Evolutionary conservation across 768 basidiomycete genomes (phyloP).

Genomic region (Brasilioporus rufonigricans): DNA sequence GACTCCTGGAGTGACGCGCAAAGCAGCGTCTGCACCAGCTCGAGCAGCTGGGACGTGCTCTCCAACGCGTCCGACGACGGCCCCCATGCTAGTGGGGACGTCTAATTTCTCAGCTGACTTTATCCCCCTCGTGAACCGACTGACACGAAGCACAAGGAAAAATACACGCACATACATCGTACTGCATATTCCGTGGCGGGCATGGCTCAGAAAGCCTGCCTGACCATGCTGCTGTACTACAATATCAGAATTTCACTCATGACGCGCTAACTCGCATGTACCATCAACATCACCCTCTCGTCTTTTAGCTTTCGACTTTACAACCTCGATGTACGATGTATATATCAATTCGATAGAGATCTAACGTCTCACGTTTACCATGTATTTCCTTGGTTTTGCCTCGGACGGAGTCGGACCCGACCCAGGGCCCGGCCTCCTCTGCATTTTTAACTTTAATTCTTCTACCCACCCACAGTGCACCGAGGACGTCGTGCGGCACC

Average conservation of each 20-base stretch:
- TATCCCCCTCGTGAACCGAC: no score
- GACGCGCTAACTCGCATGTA: no score
- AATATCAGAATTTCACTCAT: no score
- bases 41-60: constrained; percentile 27
- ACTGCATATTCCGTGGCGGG: no score
- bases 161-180: no score
- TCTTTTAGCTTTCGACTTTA: background rate
- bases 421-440: background rate
- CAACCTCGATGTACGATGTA: background rate
- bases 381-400: background rate
- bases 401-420: background rate
- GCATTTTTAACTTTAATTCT: no score
- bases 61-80: constrained; percentile 12
- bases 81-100: background rate
- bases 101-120: no score
- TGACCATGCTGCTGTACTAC: no score
- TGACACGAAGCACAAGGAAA: no score
- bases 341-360: no score
- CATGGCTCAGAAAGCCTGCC: no score
- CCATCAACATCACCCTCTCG: background rate
- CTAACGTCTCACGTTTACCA: background rate
- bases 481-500: no score
- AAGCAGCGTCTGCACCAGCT: constrained; percentile 9
- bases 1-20: constrained; percentile 31
- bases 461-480: background rate